Base-by-base conservation (phyloP, 139 green algal species). In the Astrephomene gubernaculifera region DNA sequence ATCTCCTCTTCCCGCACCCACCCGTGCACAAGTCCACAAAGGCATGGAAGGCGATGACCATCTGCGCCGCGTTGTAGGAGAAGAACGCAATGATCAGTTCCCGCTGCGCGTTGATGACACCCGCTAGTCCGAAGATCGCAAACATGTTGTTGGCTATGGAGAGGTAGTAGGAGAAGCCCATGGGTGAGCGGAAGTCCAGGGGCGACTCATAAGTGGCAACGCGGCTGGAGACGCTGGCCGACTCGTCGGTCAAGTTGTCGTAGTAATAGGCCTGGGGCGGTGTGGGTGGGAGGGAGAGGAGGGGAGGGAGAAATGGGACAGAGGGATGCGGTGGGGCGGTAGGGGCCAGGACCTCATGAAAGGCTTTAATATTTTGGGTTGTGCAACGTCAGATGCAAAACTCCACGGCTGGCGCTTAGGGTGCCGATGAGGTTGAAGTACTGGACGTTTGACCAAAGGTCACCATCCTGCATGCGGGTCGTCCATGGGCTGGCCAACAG, bases 81-180 rank as follows among this genome's bases (percentile, higher is more conserved):
- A 97, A 97, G 83, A 97, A 97, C 2, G 81, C 88, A 21, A 93
- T 93, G 41, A 96, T 90, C 0, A 96, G 87, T 84, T 95, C 94
- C 29, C 90, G 83, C 76, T 96, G 93, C 1, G 89, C 83, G 35
- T 94, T 93, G 63, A 96, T 79, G 2, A 96, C 91, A 27, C 94
- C 94, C 14, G 92, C 92, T 27, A 97, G 85, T 0, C 94, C 94
- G 65, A 95, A 95, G 4, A 96, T 89, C 35, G 86, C 90, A 61
- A 86, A 86, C 68, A 73, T 72, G 61, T 82, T 82, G 82, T 82
- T 88, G 19, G 64, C 6, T n/a, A 91, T 89, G 60, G 84, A 69
- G 1, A 91, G 67, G 81, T 91, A 91, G 74, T 87, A 91, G 45
- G 71, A 75, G 49, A 88, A 83, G 44, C 88, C 88, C 88, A 91